phyloP scores from a whole-genome alignment of 2,329 filamentous ascomycete species.

The Blumeria hordei region DNA sequence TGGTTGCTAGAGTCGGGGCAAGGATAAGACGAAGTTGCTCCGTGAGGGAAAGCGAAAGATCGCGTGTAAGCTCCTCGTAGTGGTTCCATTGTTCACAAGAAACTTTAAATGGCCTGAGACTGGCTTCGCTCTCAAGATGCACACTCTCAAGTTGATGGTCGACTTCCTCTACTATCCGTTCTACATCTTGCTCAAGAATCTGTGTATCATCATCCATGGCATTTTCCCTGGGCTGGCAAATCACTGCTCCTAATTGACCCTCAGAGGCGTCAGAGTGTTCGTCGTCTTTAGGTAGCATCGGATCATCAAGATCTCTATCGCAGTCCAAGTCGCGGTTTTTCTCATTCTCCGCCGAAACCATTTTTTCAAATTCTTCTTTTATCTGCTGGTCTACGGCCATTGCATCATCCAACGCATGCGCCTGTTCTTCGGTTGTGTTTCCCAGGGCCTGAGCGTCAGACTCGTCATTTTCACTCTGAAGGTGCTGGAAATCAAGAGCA shows the following conservation, averaged over 20 bases:
- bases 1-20: constrained; percentile 80
- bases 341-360: constrained; percentile 18
- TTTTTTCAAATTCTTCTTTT: constrained; percentile 31
- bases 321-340: constrained; percentile 22
- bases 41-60: constrained; percentile 68
- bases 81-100: constrained; percentile 61
- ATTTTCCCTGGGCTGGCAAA: constrained; percentile 21
- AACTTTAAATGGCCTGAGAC: constrained; percentile 21
- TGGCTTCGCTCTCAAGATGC: constrained; percentile 26
- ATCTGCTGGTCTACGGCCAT: constrained; percentile 60
- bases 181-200: constrained; percentile 14
- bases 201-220: constrained; percentile 25
- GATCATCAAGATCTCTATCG: constrained; percentile 19
- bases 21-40: constrained; percentile 92
- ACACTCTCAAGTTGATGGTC: constrained; percentile 43
- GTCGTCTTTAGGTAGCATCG: constrained; percentile 18
- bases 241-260: constrained; percentile 33
- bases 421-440: constrained; percentile 67
- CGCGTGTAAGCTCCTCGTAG: constrained; percentile 65
- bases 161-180: constrained; percentile 16
- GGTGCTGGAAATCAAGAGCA: constrained; percentile 77
- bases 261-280: constrained; percentile 26
- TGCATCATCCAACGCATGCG: constrained; percentile 61
- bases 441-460: constrained; percentile 86
- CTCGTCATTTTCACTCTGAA: constrained; percentile 58